A percentile compares a stretch with the other conserved stretches of the same genome.
These are phyloP conservation scores for Rosa multiflora DNA, from an alignment of 306 rosid genomes.

Conservation along the genomic window DNA sequence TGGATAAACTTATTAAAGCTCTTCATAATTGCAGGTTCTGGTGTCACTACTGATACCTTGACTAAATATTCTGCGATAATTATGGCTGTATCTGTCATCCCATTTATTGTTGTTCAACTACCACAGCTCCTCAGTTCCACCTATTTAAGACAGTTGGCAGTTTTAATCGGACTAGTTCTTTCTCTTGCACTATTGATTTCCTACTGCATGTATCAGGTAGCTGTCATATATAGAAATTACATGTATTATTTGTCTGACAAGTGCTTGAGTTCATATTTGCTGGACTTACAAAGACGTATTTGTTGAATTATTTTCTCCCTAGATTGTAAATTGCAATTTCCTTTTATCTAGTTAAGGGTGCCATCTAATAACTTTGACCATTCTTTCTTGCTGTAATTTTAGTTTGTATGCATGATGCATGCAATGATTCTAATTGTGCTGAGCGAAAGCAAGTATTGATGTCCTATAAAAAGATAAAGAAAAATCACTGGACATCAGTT, in stretches of 20 bases:
- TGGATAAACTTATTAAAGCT: slow-evolving; percentile 12
- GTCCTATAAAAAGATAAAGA: neutral
- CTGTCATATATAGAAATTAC: neutral
- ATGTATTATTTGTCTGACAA: neutral
- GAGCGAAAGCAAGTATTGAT: neutral
- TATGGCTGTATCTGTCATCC: slow-evolving; percentile 74
- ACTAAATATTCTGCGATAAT: slow-evolving; percentile 84
- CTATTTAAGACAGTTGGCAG: slow-evolving; percentile 69
- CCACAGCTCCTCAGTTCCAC: slow-evolving; percentile 75
- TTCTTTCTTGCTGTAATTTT: neutral
- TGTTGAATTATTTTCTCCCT: neutral
- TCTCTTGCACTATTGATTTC: slow-evolving; percentile 47
- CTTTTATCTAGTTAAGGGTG: neutral
- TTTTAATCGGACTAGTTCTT: slow-evolving; percentile 72
- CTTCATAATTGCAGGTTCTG: slow-evolving; percentile 69
- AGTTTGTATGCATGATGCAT: neutral
- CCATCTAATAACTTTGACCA: neutral
- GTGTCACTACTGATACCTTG: slow-evolving; percentile 94
- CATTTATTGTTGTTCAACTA: slow-evolving; percentile 81
- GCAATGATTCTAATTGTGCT: neutral
- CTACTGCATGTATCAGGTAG: slow-evolving; percentile 88
- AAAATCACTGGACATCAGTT: neutral
- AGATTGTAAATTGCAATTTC: neutral
- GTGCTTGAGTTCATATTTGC: neutral
- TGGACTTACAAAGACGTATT: neutral